A percentile compares a stretch with the other conserved stretches of the same genome.
Evolutionary conservation across 345 rosid genomes (phyloP).

Genomic region (Pistacia vera): DNA sequence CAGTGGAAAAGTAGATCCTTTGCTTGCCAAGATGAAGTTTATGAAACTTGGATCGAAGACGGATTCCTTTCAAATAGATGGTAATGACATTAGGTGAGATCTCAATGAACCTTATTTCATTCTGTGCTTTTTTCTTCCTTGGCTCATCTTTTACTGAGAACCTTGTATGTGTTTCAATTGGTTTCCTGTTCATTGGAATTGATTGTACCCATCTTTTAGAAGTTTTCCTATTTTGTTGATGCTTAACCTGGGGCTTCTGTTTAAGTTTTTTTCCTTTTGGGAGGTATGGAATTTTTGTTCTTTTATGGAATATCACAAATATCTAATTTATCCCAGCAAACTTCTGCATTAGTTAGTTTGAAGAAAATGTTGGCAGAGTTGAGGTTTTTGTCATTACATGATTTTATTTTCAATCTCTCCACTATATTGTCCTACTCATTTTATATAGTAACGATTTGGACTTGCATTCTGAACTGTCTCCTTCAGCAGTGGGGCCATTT

Average conservation of each 20-base stretch:
- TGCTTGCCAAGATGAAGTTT: slow-evolving; percentile 70
- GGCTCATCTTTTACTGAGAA: background rate
- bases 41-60: slow-evolving; percentile 94
- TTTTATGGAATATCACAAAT: background rate
- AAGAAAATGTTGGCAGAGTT: slow-evolving; percentile 8
- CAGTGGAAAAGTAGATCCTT: slow-evolving; percentile 24
- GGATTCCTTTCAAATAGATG: slow-evolving; percentile 65
- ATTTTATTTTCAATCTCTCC: background rate
- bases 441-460: background rate
- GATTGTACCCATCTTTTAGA: background rate
- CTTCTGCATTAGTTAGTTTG: background rate
- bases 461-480: background rate
- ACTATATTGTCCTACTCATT: background rate
- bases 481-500: slow-evolving; percentile 1
- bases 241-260: background rate
- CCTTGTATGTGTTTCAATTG: background rate
- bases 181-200: slow-evolving; percentile 16
- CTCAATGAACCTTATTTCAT: slow-evolving; percentile 3
- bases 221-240: slow-evolving; percentile 10
- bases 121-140: background rate
- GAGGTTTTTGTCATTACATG: background rate
- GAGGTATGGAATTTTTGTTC: slow-evolving; percentile 10
- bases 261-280: background rate
- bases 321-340: background rate
- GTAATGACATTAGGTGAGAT: slow-evolving; percentile 47